Evolutionary conservation across 2,329 filamentous ascomycete genomes (phyloP), one percentile per base, ranked within the genome.

Genomic region (Penicillium sclerotigenum): DNA sequence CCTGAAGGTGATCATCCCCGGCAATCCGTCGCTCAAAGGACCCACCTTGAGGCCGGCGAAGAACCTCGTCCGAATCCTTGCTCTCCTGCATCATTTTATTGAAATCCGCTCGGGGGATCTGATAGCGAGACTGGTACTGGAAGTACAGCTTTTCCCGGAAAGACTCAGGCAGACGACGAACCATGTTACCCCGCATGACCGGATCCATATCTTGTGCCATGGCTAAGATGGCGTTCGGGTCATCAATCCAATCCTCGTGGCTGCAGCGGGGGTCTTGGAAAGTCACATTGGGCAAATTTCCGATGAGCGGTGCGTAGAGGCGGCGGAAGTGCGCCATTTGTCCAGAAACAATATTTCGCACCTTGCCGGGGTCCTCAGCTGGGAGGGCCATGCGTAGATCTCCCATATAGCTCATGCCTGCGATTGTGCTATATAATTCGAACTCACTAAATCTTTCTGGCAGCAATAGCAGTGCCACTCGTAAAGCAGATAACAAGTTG

Each of bases 341-440:
- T 69, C 95, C 87, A 45, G 86, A 86, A 29, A 99, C 94, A 65
- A 99, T 99, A 73, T 97, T 97, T 66, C 84, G 82, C 20, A 99
- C 91, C 75, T 99, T 99, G 69, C 86, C 86, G 31, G 90, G 91
- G 69, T 97, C 90, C 73, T 99, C 94, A 1, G 90, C 90, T 2
- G 90, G 88, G 40, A 97, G 81, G 1, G 86, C 80, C 94, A 99
- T 99, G 61, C 94, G 89, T n/a, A 92, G 91, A 69, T 99, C 94
- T 33, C 94, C 94, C 64, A 96, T 85, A 73, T 99, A 99, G 68
- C 90, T 96, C 62, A 99, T 87, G 22, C 90, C 88, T 0, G 94
- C 89, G 59, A 99, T 97, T 20, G 91, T 94, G 64, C 85, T 88
- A 75, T 97, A 99, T 1, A 99, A 80, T 63, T 97, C 82, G 57